A percentile compares a stretch with the other conserved stretches of the same genome.
phyloP scores from a whole-genome alignment of 768 basidiomycete genomes.

The Suillus cothurnatus region DNA sequence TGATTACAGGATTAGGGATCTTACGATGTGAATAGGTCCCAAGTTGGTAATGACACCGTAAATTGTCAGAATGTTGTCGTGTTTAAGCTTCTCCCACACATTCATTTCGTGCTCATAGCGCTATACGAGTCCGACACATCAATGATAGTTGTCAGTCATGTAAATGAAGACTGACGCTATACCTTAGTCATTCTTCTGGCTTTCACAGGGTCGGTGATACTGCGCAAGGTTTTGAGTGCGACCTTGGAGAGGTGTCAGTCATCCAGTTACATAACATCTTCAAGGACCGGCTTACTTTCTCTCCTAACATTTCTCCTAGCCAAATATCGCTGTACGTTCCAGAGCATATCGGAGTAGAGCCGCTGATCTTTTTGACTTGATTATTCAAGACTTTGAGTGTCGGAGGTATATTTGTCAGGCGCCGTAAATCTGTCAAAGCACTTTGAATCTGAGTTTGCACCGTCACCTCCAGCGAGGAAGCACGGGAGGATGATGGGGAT shows the following conservation, averaged over 20 bases:
- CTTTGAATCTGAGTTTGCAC: constrained; percentile 44
- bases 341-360: constrained; percentile 47
- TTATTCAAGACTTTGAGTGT: constrained; percentile 53
- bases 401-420: constrained; percentile 54
- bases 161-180: background rate
- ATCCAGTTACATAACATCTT: constrained; percentile 3
- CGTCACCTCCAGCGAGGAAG: constrained; percentile 26
- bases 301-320: constrained; percentile 56
- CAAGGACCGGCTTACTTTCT: constrained; percentile 38
- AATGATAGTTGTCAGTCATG: background rate
- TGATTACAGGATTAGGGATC: constrained; percentile 9
- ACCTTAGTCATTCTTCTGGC: constrained; percentile 43
- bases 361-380: constrained; percentile 43
- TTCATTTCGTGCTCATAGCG: constrained; percentile 58
- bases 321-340: constrained; percentile 59
- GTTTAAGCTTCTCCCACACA: constrained; percentile 53
- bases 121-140: constrained; percentile 34
- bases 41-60: constrained; percentile 58
- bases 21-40: constrained; percentile 53
- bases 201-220: constrained; percentile 43
- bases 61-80: constrained; percentile 50
- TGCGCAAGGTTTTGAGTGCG: constrained; percentile 56
- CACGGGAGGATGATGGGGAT: constrained; percentile 23
- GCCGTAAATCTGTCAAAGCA: constrained; percentile 49
- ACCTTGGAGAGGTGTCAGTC: constrained; percentile 38